phyloP scores from a whole-genome alignment of 2,329 filamentous ascomycete genomes.

The Xylariales sp. region DNA sequence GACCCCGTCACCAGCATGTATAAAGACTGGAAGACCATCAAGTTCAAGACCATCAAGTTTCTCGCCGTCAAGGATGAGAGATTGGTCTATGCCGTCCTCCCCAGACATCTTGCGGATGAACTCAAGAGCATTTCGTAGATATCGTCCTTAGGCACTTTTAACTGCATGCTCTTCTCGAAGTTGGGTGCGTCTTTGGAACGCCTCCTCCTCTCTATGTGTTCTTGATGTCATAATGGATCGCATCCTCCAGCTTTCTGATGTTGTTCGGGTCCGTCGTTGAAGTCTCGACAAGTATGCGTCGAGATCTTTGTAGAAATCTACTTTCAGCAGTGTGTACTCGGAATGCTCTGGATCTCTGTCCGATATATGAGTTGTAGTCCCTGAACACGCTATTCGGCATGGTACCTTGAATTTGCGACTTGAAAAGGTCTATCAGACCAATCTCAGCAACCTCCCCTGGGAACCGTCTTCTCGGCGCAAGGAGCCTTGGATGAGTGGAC shows the following conservation, averaged over 20 bases:
- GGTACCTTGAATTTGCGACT: background rate
- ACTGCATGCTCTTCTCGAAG: background rate
- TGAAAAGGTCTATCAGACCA: background rate
- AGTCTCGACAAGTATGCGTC: background rate
- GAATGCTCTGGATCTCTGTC: background rate
- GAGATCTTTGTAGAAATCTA: conserved; percentile 7
- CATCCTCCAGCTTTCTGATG: background rate
- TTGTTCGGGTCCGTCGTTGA: background rate
- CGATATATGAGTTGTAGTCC: background rate
- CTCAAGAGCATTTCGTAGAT: background rate
- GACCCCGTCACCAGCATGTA: background rate
- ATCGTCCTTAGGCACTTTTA: background rate
- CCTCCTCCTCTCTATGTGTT: background rate
- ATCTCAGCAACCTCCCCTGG: background rate
- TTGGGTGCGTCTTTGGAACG: background rate
- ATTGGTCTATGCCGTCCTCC: background rate
- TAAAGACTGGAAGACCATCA: background rate
- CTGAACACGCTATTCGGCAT: too few relatives aligned
- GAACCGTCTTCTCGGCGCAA: background rate
- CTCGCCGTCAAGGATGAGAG: background rate
- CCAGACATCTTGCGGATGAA: background rate
- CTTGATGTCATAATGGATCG: background rate
- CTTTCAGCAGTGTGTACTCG: conserved; percentile 7
- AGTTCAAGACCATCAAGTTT: too few relatives aligned
- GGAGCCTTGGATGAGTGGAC: background rate